These are phyloP conservation scores for Periconia sp. DNA, from an alignment of 2,329 filamentous ascomycete genomes.

Conservation along the genomic window DNA sequence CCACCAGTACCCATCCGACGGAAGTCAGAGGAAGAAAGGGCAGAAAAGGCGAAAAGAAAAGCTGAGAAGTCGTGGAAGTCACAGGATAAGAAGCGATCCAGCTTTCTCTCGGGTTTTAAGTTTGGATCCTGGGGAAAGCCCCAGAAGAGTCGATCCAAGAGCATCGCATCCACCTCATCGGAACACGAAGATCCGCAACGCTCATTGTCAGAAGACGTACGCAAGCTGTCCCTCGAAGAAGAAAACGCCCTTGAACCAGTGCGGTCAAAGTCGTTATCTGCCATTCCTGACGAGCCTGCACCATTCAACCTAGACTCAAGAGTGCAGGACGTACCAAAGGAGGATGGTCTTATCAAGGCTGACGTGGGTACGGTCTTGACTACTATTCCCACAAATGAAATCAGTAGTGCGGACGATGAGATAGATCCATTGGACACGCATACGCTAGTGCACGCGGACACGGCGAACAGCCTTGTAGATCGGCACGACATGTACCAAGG, in stretches of 20 bases:
- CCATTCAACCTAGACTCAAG: constrained; percentile 29
- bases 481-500: constrained; percentile 52
- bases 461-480: constrained; percentile 45
- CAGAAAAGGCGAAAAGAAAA: not conserved
- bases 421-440: constrained; percentile 13
- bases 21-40: not conserved
- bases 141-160: constrained; percentile 29
- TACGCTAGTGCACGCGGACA: constrained; percentile 31
- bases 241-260: constrained; percentile 29
- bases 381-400: not conserved
- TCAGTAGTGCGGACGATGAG: not conserved
- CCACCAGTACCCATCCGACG: constrained; percentile 10
- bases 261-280: constrained; percentile 43
- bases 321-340: constrained; percentile 17
- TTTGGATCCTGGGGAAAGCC: constrained; percentile 35
- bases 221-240: constrained; percentile 15
- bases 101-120: constrained; percentile 38
- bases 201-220: constrained; percentile 31
- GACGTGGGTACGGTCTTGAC: not conserved
- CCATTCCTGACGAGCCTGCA: constrained; percentile 31
- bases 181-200: constrained; percentile 28
- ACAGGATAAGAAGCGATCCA: constrained; percentile 34
- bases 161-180: constrained; percentile 5
- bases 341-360: not conserved
- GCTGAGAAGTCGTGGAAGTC: constrained; percentile 18